A percentile compares a stretch with the other conserved stretches of the same genome.
Evolutionary conservation across 1,139 yeast species (phyloP).

Genomic region (Saccharomycopsis hybrid): DNA sequence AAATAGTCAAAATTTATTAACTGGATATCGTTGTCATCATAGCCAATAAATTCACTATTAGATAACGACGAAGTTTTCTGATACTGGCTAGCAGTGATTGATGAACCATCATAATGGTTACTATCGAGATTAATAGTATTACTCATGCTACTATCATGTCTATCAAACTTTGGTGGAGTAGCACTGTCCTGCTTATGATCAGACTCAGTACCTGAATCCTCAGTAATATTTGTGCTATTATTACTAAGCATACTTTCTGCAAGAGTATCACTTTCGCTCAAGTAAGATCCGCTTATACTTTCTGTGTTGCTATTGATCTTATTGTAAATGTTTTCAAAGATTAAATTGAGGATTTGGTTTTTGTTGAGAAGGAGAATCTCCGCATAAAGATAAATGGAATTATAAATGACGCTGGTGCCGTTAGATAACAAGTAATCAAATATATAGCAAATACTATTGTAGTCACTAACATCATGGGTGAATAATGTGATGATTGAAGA

Average conservation of each 20-base stretch:
- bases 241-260: constrained; percentile 11
- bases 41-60: constrained; percentile 16
- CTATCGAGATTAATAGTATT: background rate
- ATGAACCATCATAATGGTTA: background rate
- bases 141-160: background rate
- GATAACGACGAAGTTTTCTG: constrained; percentile 10
- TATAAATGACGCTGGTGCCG: constrained; percentile 8
- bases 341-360: constrained; percentile 33
- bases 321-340: constrained; percentile 13
- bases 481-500: constrained; percentile 74
- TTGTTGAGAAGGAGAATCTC: constrained; percentile 25
- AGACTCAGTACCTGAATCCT: background rate
- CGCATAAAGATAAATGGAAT: constrained; percentile 45
- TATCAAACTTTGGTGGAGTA: too few relatives aligned
- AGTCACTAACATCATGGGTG: constrained; percentile 60
- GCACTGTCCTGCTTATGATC: too few relatives aligned
- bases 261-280: constrained; percentile 16
- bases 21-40: constrained; percentile 15
- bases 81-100: constrained; percentile 16
- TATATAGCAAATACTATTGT: constrained; percentile 44
- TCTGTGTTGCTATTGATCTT: constrained; percentile 8
- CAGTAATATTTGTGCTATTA: background rate
- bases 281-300: constrained; percentile 5
- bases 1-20: constrained; percentile 16
- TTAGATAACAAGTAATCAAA: constrained; percentile 57